Conservation (phyloP, 2,329 filamentous ascomycete genomes). For the Fusarium sp. region DNA sequence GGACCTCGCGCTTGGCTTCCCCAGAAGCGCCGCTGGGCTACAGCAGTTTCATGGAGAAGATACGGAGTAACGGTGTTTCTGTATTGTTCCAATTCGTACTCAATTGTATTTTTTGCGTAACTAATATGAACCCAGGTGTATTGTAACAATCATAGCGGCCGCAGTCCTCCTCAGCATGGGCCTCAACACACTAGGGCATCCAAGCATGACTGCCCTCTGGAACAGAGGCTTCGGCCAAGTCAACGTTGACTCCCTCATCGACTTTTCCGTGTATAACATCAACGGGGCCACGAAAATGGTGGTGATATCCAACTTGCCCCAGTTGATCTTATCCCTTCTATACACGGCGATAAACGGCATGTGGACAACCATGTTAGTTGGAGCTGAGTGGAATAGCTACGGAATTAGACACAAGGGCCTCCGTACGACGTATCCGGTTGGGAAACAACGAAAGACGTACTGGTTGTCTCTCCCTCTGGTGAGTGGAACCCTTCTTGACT, state of each 20-base stretch:
- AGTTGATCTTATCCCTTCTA: background rate
- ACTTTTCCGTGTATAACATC: background rate
- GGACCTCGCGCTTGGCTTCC: background rate
- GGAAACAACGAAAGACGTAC: background rate
- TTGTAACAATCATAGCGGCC: background rate
- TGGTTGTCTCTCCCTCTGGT: background rate
- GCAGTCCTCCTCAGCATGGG: background rate
- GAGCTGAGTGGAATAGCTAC: constrained; percentile 4
- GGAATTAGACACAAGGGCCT: background rate
- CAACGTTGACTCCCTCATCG: background rate
- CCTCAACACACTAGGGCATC: background rate
- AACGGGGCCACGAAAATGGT: background rate
- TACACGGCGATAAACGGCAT: background rate
- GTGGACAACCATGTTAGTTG: constrained; percentile 1
- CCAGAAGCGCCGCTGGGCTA: background rate
- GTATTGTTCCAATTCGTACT: background rate
- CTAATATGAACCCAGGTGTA: background rate
- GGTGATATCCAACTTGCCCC: background rate
- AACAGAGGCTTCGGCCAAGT: background rate
- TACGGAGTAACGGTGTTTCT: background rate
- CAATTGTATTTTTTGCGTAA: background rate
- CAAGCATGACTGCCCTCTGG: background rate
- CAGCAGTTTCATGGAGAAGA: background rate
- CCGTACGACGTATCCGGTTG: background rate
- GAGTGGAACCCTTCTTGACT: background rate